Evolutionary conservation across 305 asterid species (phyloP).

Genomic region (Salvia sclarea): DNA sequence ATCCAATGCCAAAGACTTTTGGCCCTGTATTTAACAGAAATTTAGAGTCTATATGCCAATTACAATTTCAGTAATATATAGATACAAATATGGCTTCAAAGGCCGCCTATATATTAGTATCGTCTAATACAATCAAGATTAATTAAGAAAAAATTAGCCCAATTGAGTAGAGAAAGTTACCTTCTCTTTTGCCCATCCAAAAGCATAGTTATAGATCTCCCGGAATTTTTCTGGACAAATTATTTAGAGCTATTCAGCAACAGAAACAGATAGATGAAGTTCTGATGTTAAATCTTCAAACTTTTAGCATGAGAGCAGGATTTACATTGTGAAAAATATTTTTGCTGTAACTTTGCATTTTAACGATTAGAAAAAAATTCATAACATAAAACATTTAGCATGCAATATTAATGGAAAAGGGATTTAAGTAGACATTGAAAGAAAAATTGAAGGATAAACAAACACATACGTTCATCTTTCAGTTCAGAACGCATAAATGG

Average conservation of each 20-base stretch:
- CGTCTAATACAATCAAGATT: constrained; percentile 22
- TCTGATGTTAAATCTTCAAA: constrained; percentile 12
- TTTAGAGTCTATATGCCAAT: constrained; percentile 24
- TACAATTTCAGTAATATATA: not conserved
- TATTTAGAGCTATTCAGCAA: constrained; percentile 29
- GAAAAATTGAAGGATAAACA: not conserved
- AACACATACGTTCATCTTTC: constrained; percentile 91
- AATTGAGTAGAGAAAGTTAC: constrained; percentile 41
- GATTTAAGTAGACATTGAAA: not conserved
- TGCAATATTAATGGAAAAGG: constrained; percentile 10
- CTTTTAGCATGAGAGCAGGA: constrained; percentile 1
- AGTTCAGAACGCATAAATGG: constrained; percentile 91
- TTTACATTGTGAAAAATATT: not conserved
- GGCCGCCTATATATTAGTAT: constrained; percentile 7
- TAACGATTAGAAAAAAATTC: constrained; percentile 11
- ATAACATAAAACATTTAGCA: constrained; percentile 21
- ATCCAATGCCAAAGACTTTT: constrained; percentile 95
- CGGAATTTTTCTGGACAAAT: constrained; percentile 70
- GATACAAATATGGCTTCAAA: not conserved
- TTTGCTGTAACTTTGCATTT: constrained; percentile 1
- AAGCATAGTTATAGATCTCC: constrained; percentile 93
- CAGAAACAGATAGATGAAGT: not conserved
- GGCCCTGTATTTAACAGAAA: constrained; percentile 66
- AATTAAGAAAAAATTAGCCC: constrained; percentile 13
- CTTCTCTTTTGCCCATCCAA: constrained; percentile 99